A percentile compares a stretch with the other conserved stretches of the same genome.
Conservation (phyloP, 352 stramenopile species). For the Plasmopara viticola region DNA sequence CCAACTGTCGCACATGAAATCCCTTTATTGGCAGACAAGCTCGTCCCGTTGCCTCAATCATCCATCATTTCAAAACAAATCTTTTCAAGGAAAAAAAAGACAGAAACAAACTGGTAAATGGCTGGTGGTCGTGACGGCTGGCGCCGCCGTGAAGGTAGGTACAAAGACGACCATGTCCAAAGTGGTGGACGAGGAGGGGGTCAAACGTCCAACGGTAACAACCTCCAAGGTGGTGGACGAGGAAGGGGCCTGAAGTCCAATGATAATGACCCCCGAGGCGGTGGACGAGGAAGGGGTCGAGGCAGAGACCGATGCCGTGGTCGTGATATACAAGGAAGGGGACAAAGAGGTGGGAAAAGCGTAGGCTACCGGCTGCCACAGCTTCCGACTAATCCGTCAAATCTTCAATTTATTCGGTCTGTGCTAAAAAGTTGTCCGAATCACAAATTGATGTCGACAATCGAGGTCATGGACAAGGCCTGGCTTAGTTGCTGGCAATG, state of each 20-base stretch:
- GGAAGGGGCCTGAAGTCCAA: slow-evolving; percentile 10
- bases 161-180: too few relatives aligned
- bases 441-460: slow-evolving; percentile 29
- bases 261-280: background rate
- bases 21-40: background rate
- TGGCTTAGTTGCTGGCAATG: slow-evolving; percentile 51
- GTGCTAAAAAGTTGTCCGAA: slow-evolving; percentile 37
- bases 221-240: background rate
- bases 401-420: slow-evolving; percentile 37
- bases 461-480: slow-evolving; percentile 25
- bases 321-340: background rate
- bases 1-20: background rate
- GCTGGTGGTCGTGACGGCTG: slow-evolving; percentile 10
- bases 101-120: slow-evolving; percentile 5
- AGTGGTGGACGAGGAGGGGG: too few relatives aligned
- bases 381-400: slow-evolving; percentile 23
- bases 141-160: slow-evolving; percentile 4
- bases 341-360: background rate
- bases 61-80: too few relatives aligned
- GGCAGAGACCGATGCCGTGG: slow-evolving; percentile 3
- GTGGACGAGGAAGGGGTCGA: slow-evolving; percentile 6
- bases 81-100: background rate
- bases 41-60: too few relatives aligned
- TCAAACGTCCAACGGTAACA: background rate
- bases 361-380: background rate